Conservation (phyloP, 495 filamentous ascomycete genomes). For the Pyrenula massariospora region DNA sequence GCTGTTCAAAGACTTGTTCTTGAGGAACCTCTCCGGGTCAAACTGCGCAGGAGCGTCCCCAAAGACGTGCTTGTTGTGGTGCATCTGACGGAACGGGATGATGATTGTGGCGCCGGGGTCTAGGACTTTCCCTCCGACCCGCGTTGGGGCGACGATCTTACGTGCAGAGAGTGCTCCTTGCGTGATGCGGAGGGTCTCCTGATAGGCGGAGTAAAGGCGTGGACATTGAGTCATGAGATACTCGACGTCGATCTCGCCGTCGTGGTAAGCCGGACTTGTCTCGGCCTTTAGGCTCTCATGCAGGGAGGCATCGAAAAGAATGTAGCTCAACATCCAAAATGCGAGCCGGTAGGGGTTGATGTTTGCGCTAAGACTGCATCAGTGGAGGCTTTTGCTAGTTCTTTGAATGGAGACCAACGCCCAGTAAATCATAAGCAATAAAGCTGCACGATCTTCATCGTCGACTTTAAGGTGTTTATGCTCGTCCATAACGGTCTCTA, state of each 20-base stretch:
- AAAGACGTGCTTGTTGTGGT: constrained; percentile 10
- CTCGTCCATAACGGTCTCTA: no score
- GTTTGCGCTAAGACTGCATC: neutral
- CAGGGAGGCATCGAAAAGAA: constrained; percentile 9
- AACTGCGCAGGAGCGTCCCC: constrained; percentile 10
- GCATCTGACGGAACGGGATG: constrained; percentile 17
- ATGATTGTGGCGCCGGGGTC: constrained; percentile 7
- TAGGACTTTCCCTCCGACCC: constrained; percentile 10
- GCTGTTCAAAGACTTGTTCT: constrained; percentile 4
- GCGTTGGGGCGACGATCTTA: constrained; percentile 4
- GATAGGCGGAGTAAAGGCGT: constrained; percentile 8
- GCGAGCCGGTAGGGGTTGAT: constrained; percentile 15
- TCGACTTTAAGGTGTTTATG: no score
- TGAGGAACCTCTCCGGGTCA: constrained; percentile 12
- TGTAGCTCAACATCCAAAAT: constrained; percentile 8
- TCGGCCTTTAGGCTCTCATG: constrained; percentile 6
- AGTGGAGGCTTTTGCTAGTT: no score
- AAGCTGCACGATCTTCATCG: neutral
- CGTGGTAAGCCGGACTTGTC: constrained; percentile 2
- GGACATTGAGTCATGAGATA: constrained; percentile 11
- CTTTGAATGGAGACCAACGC: no score
- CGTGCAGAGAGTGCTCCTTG: no score
- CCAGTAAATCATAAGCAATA: neutral
- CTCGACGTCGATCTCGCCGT: constrained; percentile 1
- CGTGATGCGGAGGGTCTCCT: constrained; percentile 13